phyloP scores from a whole-genome alignment of 306 rosid species.

The Castanea sativa region DNA sequence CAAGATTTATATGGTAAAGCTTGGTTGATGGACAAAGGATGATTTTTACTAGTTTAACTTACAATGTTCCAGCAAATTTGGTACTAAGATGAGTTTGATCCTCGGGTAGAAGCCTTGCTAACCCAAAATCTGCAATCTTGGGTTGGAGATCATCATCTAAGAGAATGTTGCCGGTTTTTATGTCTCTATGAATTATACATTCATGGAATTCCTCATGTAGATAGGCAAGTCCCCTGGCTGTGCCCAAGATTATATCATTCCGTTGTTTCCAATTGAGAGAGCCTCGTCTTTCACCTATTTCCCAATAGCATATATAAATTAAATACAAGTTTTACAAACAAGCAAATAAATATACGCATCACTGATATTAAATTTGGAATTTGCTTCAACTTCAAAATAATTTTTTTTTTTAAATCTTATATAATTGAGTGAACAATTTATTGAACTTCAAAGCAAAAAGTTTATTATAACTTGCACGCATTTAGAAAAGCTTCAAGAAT shows the following conservation, averaged over 20 bases:
- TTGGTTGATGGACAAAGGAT: too few species aligned
- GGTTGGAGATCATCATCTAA: conserved; percentile 62
- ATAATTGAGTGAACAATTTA: too few species aligned
- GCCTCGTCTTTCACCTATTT: conserved; percentile 45
- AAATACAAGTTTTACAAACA: background rate
- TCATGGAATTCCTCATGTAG: conserved; percentile 71
- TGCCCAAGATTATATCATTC: conserved; percentile 54
- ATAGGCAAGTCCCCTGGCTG: conserved; percentile 65
- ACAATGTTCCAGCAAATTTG: conserved; percentile 74
- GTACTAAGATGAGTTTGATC: conserved; percentile 66
- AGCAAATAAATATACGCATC: too few species aligned
- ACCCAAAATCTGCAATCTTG: conserved; percentile 70
- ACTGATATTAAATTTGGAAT: too few species aligned
- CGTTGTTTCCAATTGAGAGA: conserved; percentile 61
- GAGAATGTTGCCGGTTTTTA: conserved; percentile 63
- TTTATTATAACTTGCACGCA: background rate
- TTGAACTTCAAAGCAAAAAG: too few species aligned
- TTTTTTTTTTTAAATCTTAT: too few species aligned
- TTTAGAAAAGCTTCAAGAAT: background rate
- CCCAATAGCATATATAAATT: background rate
- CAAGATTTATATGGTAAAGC: too few species aligned
- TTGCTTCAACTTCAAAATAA: too few species aligned
- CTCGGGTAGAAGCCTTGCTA: conserved; percentile 65
- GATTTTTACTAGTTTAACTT: conserved; percentile 22
- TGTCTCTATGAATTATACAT: conserved; percentile 75